Evolutionary conservation across 441 rosid species (phyloP), one percentile per base, ranked within the genome.

Genomic region (Omphalea diandra): DNA sequence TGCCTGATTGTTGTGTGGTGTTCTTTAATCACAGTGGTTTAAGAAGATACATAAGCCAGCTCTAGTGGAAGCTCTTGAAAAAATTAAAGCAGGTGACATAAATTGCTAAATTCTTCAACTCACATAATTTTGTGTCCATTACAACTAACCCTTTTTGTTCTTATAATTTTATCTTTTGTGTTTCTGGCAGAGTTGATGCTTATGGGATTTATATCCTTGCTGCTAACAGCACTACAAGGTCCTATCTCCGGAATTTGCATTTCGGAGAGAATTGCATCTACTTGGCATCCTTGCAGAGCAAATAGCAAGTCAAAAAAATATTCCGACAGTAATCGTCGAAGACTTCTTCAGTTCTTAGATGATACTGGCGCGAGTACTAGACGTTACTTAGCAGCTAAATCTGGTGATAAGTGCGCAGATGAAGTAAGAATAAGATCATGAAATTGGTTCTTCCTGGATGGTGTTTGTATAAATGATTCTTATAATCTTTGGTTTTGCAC

Each of bases 161-260:
- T 18, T 44, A 36, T 44, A 53, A 40, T 7, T n/a, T 9, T 55
- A 12, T 26, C 7, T 27, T 36, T 7, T 55, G n/a, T 40, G 11
- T 6, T 32, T 32, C 49, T 83, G 84, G 84, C 46, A 90, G 98
- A 95, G 83, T 77, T 95, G 56, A 89, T 95, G 99, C 84, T 95
- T 29, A 55, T 95, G 87, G 99, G 99, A 52, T 90, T 89, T 78
- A 84, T 95, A 85, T 95, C 99, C 5, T 79, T 95, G 64, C 83
- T 95, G 53, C 84, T 95, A 5, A 92, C 92, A 6, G 83, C 89
- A 46, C 7, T 68, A 5, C 86, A 85, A 83, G 69, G 27, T 10
- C 61, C 73, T 22, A 84, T 95, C 58, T 87, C 99, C 29, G 35
- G 52, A 12, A 81, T 87, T 50, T 92, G 97, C 47, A 77, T 90